Conservation (phyloP, 306 rosid genomes). For the Boehmeria nivea region DNA sequence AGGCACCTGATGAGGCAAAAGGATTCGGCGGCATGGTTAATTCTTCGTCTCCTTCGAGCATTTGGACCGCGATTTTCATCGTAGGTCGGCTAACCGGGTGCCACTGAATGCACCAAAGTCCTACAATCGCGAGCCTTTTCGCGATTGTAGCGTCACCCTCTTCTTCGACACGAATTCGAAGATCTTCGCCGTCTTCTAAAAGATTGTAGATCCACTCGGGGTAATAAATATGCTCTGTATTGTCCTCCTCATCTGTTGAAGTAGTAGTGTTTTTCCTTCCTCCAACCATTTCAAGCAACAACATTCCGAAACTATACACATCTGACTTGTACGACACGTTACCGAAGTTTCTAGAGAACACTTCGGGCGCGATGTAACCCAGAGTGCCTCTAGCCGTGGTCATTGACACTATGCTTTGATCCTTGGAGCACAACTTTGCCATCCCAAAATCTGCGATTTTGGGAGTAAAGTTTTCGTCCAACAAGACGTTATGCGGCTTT, state of each 20-base stretch:
- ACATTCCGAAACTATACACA: conserved; percentile 3
- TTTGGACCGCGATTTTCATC: neutral
- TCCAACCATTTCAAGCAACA: conserved; percentile 6
- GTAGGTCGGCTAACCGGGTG: neutral
- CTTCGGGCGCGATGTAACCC: conserved; percentile 7
- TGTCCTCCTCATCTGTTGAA: neutral
- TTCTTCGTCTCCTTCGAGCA: neutral
- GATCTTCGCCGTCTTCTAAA: neutral
- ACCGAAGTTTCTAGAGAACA: conserved; percentile 3
- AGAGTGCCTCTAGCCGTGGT: conserved; percentile 4
- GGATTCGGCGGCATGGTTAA: neutral
- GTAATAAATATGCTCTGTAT: neutral
- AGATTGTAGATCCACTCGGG: neutral
- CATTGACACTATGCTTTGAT: neutral
- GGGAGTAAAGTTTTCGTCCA: neutral
- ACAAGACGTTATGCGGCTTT: conserved; percentile 3
- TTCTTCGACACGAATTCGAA: neutral
- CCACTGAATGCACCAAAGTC: conserved; percentile 4
- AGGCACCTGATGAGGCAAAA: neutral
- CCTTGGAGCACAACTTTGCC: neutral
- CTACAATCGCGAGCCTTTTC: conserved; percentile 2
- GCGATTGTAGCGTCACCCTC: neutral
- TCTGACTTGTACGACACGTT: conserved; percentile 1
- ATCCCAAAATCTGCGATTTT: conserved; percentile 1
- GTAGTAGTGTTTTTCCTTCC: neutral